Conservation (phyloP, 1,284 basidiomycete genomes). For the Fomitopsis pinicola region DNA sequence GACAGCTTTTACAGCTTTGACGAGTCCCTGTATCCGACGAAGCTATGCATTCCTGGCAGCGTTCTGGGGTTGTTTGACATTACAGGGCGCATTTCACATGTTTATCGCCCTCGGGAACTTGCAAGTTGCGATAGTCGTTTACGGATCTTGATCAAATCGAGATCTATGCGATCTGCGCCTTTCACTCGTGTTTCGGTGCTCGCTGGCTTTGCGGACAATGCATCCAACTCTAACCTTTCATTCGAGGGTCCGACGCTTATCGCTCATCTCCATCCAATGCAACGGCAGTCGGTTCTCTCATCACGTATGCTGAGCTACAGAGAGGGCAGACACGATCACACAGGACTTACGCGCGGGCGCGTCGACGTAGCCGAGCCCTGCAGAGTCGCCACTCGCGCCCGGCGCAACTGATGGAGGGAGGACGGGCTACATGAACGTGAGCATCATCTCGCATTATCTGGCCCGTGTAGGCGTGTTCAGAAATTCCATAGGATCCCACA, state of each 20-base stretch:
- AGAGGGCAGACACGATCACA: not conserved
- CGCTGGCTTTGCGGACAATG: not conserved
- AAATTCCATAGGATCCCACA: slow-evolving; percentile 3
- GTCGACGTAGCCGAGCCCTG: not conserved
- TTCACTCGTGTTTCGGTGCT: not conserved
- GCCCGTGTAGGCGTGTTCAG: not conserved
- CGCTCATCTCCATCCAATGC: not conserved
- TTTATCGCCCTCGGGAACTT: not conserved
- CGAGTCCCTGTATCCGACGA: not conserved
- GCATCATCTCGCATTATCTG: slow-evolving; percentile 1
- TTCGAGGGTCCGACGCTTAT: not conserved
- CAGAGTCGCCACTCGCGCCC: not conserved
- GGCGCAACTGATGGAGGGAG: not conserved
- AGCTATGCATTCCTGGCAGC: not conserved
- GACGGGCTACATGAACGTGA: not conserved
- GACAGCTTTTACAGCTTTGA: not conserved
- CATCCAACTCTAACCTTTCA: not conserved
- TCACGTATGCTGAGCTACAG: not conserved
- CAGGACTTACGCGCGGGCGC: not conserved
- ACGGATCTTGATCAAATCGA: not conserved
- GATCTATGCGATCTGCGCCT: slow-evolving; percentile 1
- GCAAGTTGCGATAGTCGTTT: not conserved
- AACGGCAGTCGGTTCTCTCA: not conserved
- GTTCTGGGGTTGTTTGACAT: not conserved
- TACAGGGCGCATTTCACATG: not conserved